Base-by-base conservation (phyloP, 192 early-diverging fungal species). In the Bifiguratus adelaidae region DNA sequence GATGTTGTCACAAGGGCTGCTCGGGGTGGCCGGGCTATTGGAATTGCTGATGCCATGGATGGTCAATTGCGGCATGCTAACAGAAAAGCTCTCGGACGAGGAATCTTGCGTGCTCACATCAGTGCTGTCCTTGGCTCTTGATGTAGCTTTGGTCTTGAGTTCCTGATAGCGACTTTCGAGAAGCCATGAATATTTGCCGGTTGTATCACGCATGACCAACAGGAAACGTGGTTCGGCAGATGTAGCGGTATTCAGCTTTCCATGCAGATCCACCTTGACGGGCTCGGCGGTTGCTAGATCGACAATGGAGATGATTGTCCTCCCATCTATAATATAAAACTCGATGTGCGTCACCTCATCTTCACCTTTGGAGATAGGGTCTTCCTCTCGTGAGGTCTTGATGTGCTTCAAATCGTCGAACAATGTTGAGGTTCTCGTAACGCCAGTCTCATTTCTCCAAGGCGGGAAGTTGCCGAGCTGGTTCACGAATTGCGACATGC, bases 391-490 rank as follows among this genome's bases (percentile, higher is more conserved):
- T 37, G 28, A 41, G 5, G 19, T 19, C 43, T 52, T 50, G 2
- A 56, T 15, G 22, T 37, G 20, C 0, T 19, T 12, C 12, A 74
- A 48, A 63, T 89, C 83, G 45, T 86, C 63, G 64, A 71, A 80
- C 18, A 82, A 37, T n/a, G 72, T 76, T 23, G 79, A 77, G 29
- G 82, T 56, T 13, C 73, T 35, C 3, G 68, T 69, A 3, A 78
- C 75, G 9, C 85, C 82, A 21, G 76, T 70, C 9, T 57, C 57
- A 26, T 85, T 77, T 3, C 68, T 66, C 54, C 60, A 70, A 3
- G 80, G 73, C 33, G 85, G 77, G 60, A 84, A 89, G 46, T 80
- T 71, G 5, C 81, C 81, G 2, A 87, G 58, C 37, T 81, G 76
- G 51, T 83, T 86, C 34, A 78, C 54, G 38, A 91, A 64, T 30